phyloP scores from a whole-genome alignment of 169 alveolate genomes.

The Plasmodium malariae region DNA sequence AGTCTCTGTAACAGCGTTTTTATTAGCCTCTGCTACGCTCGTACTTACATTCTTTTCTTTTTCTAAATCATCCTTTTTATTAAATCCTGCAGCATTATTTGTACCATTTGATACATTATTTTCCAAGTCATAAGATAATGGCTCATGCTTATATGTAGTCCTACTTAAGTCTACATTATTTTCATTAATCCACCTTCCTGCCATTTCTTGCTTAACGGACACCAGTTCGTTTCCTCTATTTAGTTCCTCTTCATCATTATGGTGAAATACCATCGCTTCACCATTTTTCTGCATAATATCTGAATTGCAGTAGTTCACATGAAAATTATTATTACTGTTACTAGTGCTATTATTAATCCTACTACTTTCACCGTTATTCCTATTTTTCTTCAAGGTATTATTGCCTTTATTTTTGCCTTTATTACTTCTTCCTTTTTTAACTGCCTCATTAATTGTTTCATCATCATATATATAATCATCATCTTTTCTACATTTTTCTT shows the following conservation, averaged over 20 bases:
- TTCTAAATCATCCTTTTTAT: too few species aligned
- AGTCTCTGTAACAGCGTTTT: too few species aligned
- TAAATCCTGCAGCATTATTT: too few species aligned
- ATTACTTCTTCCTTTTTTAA: neutral
- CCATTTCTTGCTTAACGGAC: neutral
- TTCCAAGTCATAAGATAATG: too few species aligned
- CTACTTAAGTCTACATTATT: too few species aligned
- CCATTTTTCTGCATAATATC: constrained; percentile 20
- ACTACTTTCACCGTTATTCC: neutral
- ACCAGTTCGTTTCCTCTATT: neutral
- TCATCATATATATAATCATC: constrained; percentile 28
- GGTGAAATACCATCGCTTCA: neutral
- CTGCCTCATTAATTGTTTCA: neutral
- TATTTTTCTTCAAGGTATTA: neutral
- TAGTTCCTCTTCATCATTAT: neutral
- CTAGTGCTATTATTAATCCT: neutral
- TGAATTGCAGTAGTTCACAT: neutral
- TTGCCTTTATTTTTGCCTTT: constrained; percentile 27
- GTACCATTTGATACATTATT: too few species aligned
- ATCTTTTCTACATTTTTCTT: constrained; percentile 28
- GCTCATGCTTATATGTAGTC: neutral
- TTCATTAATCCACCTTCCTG: neutral
- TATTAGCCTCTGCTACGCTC: too few species aligned
- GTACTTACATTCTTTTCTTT: too few species aligned
- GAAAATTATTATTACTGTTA: neutral